Base-by-base conservation (phyloP, 768 basidiomycete species). In the Russula olivacea region DNA sequence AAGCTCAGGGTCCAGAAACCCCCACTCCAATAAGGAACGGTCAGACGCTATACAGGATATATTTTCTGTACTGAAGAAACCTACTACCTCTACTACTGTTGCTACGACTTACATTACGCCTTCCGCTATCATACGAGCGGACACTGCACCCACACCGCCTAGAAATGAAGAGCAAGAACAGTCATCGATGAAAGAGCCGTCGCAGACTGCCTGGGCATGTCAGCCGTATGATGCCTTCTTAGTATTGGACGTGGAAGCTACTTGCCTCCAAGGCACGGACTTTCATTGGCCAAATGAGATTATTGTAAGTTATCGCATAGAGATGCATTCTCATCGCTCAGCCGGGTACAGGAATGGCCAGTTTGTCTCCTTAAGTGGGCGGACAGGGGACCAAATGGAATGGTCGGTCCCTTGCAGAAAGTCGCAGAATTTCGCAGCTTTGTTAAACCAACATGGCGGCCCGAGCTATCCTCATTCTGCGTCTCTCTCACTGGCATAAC, bases 231-330 rank as follows among this genome's bases (percentile, higher is more conserved):
- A 93, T 52, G 84, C 82, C 5, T 93, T 93, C 70, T 82, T 97
- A 19, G 87, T 97, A 40, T 79, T 96, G 59, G 95, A 98, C 69
- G 87, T 95, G 56, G 93, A 95, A 72, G 93, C 86, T 14, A 95
- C 93, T 2, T 95, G 93, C 69, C 71, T 80, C 49, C 73, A 72
- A 68, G 88, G 87, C 41, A 80, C 83, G 38, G 80, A 81, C 19
- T 91, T 93, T 66, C 82, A 87, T 59, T 96, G 86, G 75, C 91
- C 95, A 2, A 97, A 97, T 74, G 96, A 98, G 76, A 94, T 98
- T 59, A 97, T 98, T 66, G 96, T 91, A 72, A 71, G 87, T 81
- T 51, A 38, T 52, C 51, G 43, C 28, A 38, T 57, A 32, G 53
- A 11, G 56, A 15, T 14, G 38, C 41, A 49, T 52, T 45, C 5